Evolutionary conservation across 192 early-diverging fungal species (phyloP), one percentile per base, ranked within the genome.

Genomic region (Entomortierella beljakovae): DNA sequence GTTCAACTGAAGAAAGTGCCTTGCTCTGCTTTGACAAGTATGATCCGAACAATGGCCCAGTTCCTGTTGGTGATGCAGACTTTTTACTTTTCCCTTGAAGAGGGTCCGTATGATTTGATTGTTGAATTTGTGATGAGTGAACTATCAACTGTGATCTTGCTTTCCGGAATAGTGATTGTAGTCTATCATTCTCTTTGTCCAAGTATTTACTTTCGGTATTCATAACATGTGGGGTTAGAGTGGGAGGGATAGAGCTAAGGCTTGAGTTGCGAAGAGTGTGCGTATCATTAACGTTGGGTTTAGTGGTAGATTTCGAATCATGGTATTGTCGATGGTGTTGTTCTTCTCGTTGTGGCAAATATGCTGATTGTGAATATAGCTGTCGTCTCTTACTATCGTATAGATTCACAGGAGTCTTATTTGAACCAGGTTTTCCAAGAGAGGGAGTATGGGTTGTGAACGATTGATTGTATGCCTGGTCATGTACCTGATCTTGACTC

Each of bases 401-500:
- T 40, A 25, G 29, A 43, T 18, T 42, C 23, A 26, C 20, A 55
- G 38, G 34, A 55, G 52, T 23, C 37, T 50, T 33, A 6, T 7
- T 55, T 33, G 63, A 50, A 28, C 34, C 51, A 25, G 63, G 63
- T 53, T 28, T 33, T 28, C 64, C 64, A 1, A 66, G 53, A 23
- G 64, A 56, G 35, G 52, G 52, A 11, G 33, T 64, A 28, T 48
- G 25, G 8, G 6, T 35, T 32, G 10, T 9, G n/a, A n/a, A n/a
- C n/a, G n/a, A n/a, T n/a, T n/a, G n/a, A 15, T 42, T 38, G 33
- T n/a, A 26, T 50, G 50, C 22, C 25, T 26, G 35, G 0, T 64
- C 37, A 9, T 46, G 43, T 4, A 20, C 43, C 43, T 46, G 43
- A 20, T 11, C 15, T 20, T 46, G 43, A 20, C 7, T 15, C 43